These are phyloP conservation scores for Cyberlindnera suaveolens DNA, from an alignment of 805 yeast species.

Conservation along the genomic window DNA sequence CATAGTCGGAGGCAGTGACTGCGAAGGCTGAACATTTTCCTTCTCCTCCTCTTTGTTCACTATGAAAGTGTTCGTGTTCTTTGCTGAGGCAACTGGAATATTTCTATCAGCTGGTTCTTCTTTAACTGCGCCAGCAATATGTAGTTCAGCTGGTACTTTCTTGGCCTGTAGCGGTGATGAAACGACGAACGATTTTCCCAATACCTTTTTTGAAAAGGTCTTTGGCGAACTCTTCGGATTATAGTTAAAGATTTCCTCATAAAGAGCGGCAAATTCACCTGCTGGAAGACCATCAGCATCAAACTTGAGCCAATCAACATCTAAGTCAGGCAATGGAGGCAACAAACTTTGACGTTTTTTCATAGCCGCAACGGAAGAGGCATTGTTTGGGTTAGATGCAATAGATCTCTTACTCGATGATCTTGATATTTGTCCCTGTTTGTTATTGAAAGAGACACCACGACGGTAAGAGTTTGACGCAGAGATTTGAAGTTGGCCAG, in stretches of 20 bases:
- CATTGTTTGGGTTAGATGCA: constrained; percentile 3
- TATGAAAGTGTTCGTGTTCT: background rate
- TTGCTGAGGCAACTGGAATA: background rate
- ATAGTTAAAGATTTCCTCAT: constrained; percentile 25
- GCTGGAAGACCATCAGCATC: constrained; percentile 15
- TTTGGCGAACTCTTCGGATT: constrained; percentile 10
- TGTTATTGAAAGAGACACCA: constrained; percentile 26
- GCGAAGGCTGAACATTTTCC: background rate
- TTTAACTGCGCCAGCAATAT: background rate
- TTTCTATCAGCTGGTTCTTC: background rate
- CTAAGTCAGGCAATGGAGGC: constrained; percentile 25
- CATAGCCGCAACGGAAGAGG: background rate
- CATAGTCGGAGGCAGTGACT: background rate
- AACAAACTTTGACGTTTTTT: constrained; percentile 23
- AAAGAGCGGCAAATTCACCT: constrained; percentile 24
- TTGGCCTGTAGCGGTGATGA: background rate
- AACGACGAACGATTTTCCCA: background rate
- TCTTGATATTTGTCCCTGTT: constrained; percentile 16
- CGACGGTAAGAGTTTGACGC: constrained; percentile 27
- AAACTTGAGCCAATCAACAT: constrained; percentile 19
- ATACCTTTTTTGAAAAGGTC: constrained; percentile 1
- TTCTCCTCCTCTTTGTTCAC: background rate
- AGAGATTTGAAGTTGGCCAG: constrained; percentile 24
- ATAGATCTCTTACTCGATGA: constrained; percentile 21
- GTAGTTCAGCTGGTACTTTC: background rate